phyloP scores from a whole-genome alignment of 441 rosid species.

The Rhodomyrtus psidioides region DNA sequence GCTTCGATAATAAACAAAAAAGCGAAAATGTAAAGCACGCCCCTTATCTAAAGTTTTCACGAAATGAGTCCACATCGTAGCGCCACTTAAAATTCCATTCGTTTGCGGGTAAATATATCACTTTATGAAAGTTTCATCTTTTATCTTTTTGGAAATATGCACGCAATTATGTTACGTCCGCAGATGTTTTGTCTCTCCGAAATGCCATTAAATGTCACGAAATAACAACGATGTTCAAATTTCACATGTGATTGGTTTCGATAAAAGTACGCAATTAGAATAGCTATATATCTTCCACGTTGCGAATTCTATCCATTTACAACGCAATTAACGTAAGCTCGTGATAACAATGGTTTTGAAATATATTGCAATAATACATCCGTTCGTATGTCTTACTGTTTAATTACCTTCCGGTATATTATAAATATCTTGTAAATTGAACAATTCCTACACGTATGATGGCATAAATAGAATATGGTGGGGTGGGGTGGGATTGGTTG shows the following conservation, averaged over 20 bases:
- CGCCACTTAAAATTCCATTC: too few species aligned
- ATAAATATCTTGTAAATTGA: background rate
- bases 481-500: too few species aligned
- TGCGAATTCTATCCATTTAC: background rate
- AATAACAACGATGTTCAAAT: background rate
- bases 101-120: too few species aligned
- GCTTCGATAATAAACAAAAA: background rate
- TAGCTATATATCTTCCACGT: background rate
- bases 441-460: background rate
- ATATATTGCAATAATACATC: background rate
- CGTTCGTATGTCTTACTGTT: accelerated
- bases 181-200: background rate
- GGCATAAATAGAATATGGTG: background rate
- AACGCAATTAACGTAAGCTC: background rate
- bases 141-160: too few species aligned
- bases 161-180: background rate
- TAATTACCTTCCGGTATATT: background rate
- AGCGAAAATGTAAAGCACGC: background rate
- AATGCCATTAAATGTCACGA: background rate
- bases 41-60: too few species aligned
- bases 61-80: background rate
- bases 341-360: background rate
- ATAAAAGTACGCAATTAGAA: background rate
- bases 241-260: background rate
- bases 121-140: background rate